Conservation (phyloP, 345 rosid species). For the Citrus inodora region DNA sequence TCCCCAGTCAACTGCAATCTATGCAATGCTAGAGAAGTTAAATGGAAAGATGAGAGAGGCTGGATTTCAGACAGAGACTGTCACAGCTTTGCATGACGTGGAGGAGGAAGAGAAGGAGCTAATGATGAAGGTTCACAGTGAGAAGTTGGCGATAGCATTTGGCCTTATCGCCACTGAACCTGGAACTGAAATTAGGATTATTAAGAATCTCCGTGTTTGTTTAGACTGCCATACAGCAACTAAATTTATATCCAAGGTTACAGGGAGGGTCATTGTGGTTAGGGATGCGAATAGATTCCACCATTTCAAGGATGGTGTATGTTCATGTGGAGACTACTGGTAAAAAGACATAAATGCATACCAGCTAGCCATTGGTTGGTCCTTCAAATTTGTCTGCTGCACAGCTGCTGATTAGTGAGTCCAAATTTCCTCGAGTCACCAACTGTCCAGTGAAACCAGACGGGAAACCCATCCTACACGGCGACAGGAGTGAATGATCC, state of each 20-base stretch:
- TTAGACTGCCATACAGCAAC: slow-evolving; percentile 73
- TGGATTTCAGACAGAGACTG: slow-evolving; percentile 63
- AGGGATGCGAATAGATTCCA: slow-evolving; percentile 85
- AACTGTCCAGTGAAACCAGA: neutral
- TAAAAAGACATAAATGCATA: slow-evolving; percentile 20
- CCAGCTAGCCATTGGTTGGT: neutral
- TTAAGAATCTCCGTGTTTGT: slow-evolving; percentile 80
- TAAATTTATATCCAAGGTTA: slow-evolving; percentile 68
- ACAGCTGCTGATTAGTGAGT: neutral
- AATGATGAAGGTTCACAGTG: slow-evolving; percentile 73
- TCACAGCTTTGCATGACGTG: slow-evolving; percentile 65
- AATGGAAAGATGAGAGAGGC: slow-evolving; percentile 69
- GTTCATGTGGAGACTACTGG: slow-evolving; percentile 88
- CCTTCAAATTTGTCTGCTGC: neutral
- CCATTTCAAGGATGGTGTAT: slow-evolving; percentile 69
- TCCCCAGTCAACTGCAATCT: slow-evolving; percentile 56
- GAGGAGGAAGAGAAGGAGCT: slow-evolving; percentile 87
- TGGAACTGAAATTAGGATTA: slow-evolving; percentile 64
- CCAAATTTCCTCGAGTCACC: neutral
- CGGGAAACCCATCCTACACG: neutral
- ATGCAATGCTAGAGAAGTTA: slow-evolving; percentile 54
- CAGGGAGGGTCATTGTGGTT: slow-evolving; percentile 64
- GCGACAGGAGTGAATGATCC: neutral
- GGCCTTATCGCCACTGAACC: slow-evolving; percentile 67
- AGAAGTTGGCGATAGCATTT: slow-evolving; percentile 79